Evolutionary conservation across 306 rosid species (phyloP).

Genomic region (Casuarina cunninghamiana): DNA sequence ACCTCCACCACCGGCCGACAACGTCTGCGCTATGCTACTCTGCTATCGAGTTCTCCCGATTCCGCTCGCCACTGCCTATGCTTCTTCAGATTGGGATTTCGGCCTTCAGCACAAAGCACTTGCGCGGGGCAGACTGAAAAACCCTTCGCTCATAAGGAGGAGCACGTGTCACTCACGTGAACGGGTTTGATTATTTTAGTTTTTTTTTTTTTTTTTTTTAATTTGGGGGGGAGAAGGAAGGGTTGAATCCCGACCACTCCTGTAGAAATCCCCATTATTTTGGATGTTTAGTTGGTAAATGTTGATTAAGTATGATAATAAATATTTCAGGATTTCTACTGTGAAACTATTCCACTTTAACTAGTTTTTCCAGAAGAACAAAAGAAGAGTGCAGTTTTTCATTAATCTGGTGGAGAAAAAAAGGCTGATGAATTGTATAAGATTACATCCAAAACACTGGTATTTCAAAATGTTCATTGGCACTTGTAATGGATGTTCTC

Average conservation of each 20-base stretch:
- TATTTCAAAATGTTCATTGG: too few relatives aligned
- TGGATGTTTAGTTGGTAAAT: background rate
- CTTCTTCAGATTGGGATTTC: background rate
- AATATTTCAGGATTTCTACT: too few relatives aligned
- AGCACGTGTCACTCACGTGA: background rate
- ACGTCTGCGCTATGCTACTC: background rate
- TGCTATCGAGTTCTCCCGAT: background rate
- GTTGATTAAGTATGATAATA: too few relatives aligned
- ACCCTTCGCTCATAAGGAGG: background rate
- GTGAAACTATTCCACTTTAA: too few relatives aligned
- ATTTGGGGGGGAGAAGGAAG: too few relatives aligned
- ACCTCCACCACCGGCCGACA: background rate
- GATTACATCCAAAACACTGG: too few relatives aligned
- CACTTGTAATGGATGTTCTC: background rate
- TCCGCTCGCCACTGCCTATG: background rate
- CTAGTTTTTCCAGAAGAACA: too few relatives aligned
- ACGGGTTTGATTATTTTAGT: background rate
- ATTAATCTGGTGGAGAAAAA: too few relatives aligned
- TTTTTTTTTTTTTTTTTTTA: too few relatives aligned
- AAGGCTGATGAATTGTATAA: too few relatives aligned
- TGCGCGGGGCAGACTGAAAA: background rate
- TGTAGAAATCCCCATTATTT: background rate
- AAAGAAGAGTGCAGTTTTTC: too few relatives aligned
- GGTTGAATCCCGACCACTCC: too few relatives aligned
- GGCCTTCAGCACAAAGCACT: background rate